Conservation (phyloP, 305 asterid species). For the Plantago coronopus region DNA sequence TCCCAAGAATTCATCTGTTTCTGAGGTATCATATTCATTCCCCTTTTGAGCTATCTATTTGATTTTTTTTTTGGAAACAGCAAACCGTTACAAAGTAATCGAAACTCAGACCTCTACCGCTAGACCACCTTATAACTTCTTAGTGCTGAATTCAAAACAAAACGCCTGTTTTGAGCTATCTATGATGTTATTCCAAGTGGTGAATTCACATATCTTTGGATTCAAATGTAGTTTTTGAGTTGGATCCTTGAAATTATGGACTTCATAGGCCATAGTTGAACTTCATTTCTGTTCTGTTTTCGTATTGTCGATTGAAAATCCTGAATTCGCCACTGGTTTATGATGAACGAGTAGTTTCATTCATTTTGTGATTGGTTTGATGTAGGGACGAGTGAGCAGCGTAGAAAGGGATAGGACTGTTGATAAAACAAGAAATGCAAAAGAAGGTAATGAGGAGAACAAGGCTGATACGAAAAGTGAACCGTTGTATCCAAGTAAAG, state of each 20-base stretch:
- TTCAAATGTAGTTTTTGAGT: too few species aligned
- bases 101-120: too few species aligned
- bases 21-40: conserved; percentile 23
- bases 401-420: conserved; percentile 31
- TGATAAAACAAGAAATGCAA: conserved; percentile 35
- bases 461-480: conserved; percentile 14
- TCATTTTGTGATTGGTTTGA: neutral
- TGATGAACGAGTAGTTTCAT: neutral
- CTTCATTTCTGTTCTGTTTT: neutral
- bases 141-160: too few species aligned
- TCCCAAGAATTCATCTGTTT: conserved; percentile 23
- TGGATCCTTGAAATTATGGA: neutral
- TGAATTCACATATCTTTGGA: too few species aligned
- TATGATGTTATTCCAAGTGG: too few species aligned
- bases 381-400: neutral
- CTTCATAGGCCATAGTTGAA: too few species aligned
- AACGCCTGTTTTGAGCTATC: too few species aligned
- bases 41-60: neutral
- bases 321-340: too few species aligned
- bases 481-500: conserved; percentile 28
- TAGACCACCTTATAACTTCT: too few species aligned
- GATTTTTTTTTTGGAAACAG: too few species aligned
- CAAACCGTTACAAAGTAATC: too few species aligned
- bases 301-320: neutral
- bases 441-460: conserved; percentile 19